Base-by-base conservation (phyloP, 2,329 filamentous ascomycete species). In the Seiridium unicorne region DNA sequence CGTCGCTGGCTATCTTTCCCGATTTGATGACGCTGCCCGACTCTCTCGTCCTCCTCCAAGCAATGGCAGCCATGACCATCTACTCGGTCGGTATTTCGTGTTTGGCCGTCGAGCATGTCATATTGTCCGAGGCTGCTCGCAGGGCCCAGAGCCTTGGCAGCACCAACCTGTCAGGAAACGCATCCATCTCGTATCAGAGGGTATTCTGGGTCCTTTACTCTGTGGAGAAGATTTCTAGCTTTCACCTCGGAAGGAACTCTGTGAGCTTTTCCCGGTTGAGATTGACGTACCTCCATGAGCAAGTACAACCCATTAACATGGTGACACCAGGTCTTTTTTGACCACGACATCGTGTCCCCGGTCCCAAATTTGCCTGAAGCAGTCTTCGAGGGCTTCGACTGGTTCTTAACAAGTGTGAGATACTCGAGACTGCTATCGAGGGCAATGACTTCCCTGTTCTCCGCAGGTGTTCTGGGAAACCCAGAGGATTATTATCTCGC, bases 1-100 rank as follows among this genome's bases (percentile, higher is more conserved):
- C 72, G 2, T 69, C 76, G 3, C 67, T 79, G 4, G 68, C 69
- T 4, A 51, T 73, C 5, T 71, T 78, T 11, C 67, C 74, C 0
- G 76, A 77, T 4, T 64, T 74, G 1, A 57, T 73, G 13, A 65
- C 63, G 7, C 59, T 73, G 0, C 69, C 71, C 1, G 70, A 74
- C 54, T 73, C 72, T 4, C 60, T 73, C 5, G 60, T 65, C 6
- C 62, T 66, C 4, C 65, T 74, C 6, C 70, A 74, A 46, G 72
- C 72, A 0, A 59, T 73, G 57, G 69, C 71, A 1, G 70, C 71
- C 6, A 72, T 73, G 67, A 64, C 68, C 7, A 44, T 73, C 3
- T 73, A 69, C 44, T 66, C 66, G 0, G 60, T 69, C 3, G 63
- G 68, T 5, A 65, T 73, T 40, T 67, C 65, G 1, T 72, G 71